These are phyloP conservation scores for Tetrahymena elliotti DNA, from an alignment of 73 alveolate species.

Conservation along the genomic window DNA sequence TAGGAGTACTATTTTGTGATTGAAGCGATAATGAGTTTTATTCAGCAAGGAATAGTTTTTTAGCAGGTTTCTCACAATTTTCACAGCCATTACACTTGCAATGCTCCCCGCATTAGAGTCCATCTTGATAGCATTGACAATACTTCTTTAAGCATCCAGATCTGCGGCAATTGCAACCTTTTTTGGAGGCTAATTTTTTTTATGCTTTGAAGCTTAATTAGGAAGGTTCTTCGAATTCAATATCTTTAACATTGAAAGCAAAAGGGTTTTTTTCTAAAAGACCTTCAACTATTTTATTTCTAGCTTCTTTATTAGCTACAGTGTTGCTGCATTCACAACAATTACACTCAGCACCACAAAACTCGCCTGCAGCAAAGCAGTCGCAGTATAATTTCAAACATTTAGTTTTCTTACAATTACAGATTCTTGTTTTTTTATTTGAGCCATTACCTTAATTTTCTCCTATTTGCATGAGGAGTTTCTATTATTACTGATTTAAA, in stretches of 20 bases:
- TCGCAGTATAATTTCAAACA: slow-evolving; percentile 93
- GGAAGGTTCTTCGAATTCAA: not conserved
- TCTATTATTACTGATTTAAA: not conserved
- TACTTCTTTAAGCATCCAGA: slow-evolving; percentile 91
- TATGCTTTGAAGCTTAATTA: slow-evolving; percentile 9
- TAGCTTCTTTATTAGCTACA: slow-evolving; percentile 71
- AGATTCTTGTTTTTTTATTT: slow-evolving; percentile 42
- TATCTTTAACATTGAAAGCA: slow-evolving; percentile 81
- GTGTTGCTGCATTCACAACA: slow-evolving; percentile 88
- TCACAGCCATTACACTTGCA: slow-evolving; percentile 93
- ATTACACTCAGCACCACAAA: slow-evolving; percentile 85
- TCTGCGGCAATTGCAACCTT: slow-evolving; percentile 94
- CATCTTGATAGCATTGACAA: slow-evolving; percentile 91
- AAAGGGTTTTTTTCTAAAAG: slow-evolving; percentile 89
- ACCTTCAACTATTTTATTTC: slow-evolving; percentile 65
- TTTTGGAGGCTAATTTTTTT: slow-evolving; percentile 26
- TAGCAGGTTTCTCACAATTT: slow-evolving; percentile 52
- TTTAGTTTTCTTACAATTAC: slow-evolving; percentile 90
- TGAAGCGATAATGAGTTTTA: not conserved
- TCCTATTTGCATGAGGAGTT: not conserved
- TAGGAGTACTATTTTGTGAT: not conserved
- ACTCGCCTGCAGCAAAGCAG: slow-evolving; percentile 88
- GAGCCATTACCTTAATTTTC: not conserved
- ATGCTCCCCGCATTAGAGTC: slow-evolving; percentile 71
- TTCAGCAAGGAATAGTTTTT: slow-evolving; percentile 14